Base-by-base conservation (phyloP, 2,329 filamentous ascomycete genomes). In the Claviceps sp. region DNA sequence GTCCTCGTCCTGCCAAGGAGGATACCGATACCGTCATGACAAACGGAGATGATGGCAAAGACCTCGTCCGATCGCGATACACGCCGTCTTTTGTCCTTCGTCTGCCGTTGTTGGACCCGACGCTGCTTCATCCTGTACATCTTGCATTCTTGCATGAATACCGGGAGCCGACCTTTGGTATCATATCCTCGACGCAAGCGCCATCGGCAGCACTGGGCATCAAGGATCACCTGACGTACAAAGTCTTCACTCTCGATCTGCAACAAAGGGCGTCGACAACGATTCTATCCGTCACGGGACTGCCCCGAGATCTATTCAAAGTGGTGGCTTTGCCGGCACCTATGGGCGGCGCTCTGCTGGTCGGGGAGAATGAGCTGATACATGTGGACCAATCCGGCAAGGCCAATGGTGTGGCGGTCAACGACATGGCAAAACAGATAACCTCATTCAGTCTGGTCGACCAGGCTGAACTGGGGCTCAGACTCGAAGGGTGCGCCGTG, bases 351-450 rank as follows among this genome's bases (percentile, higher is more conserved):
- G 87, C 89, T 40, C 72, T 98, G 16, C 76, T 98, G 16, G 72
- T 97, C 19, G 94, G 93, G 30, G 77, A 79, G 47, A 97, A 98
- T 64, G 89, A 96, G 64, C 69, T 98, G 56, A 87, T 98, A 55
- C 93, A 98, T 65, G 82, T 98, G 57, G 91, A 97, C 63, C 93
- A 98, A 73, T 89, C 89, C 11, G 93, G 93, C 34, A 96, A 95
- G 66, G 80, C 89, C 13, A 95, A 89, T 61, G 91, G 89, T 2
- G 85, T 97, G 54, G 91, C 86, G 4, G 87, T 98, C 57, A 98
- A 98, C 62, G 80, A 88, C 38, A 94, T 95, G 69, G 85, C 90
- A 4, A 88, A 84, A 64, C 80, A 87, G 55, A 80, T 81, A 56
- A 95, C 91, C 2, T 80, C 85, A 0, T 97, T 96, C 61, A 80